Percentiles rank a stretch among this genome's conserved stretches.
Conservation (phyloP, 2,329 filamentous ascomycete species). For the Aspergillus uvarum region DNA sequence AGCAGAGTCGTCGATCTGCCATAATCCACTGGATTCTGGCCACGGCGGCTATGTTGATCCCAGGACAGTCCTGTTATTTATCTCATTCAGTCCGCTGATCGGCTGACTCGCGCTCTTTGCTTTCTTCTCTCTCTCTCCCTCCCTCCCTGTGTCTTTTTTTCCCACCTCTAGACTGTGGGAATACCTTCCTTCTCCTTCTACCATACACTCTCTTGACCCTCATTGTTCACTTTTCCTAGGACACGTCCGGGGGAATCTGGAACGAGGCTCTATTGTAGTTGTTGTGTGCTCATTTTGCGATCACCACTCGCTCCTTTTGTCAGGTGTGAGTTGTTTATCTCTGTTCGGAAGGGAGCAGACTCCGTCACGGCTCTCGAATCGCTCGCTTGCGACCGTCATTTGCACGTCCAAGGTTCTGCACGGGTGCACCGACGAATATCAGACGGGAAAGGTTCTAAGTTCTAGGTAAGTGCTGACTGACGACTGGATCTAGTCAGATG, state of each 20-base stretch:
- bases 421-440: background rate
- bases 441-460: background rate
- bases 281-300: background rate
- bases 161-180: conserved; percentile 1
- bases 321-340: background rate
- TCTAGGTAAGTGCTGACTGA: background rate
- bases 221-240: background rate
- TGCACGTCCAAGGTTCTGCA: background rate
- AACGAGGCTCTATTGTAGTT: background rate
- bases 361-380: background rate
- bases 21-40: conserved; percentile 6
- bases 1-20: background rate
- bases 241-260: background rate
- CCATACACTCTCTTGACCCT: background rate
- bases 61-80: conserved; percentile 7
- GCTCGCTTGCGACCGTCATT: background rate
- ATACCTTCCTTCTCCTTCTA: background rate
- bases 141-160: conserved; percentile 6
- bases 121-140: conserved; percentile 10
- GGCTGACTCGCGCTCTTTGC: background rate
- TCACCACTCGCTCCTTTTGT: background rate
- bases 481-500: background rate
- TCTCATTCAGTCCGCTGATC: background rate
- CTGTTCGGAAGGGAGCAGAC: background rate
- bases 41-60: conserved; percentile 14